Evolutionary conservation across 345 rosid species (phyloP), one percentile per base, ranked within the genome.

Genomic region (Gossypium herbaceum): DNA sequence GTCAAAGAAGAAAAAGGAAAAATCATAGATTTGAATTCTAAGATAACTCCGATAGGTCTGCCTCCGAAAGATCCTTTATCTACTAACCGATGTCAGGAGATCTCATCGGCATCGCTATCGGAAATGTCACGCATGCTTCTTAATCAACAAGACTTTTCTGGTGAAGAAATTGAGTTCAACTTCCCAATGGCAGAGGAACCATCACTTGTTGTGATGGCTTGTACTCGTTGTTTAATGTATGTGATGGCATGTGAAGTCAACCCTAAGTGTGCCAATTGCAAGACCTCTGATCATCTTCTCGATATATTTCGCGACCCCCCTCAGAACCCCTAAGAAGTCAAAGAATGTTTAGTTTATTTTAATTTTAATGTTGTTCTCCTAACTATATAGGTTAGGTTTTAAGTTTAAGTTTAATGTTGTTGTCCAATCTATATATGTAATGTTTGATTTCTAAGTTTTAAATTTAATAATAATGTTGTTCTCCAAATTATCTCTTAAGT

Each of bases 211-310:
- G 13, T 68, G 68, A 83, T 79, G 86, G 86, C 84, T 9, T 83
- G 88, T 34, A 19, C 22, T 2, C 39, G 16, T 9, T 85, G 88
- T 80, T 29, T 73, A 59, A 77, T 82, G 7, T 77, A 76, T 75
- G 80, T 82, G 52, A 81, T 85, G 86, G 84, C 79, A 29, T 45
- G 80, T 1, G 77, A 77, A 39, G 61, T 17, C 7, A 68, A 71
- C 11, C 83, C 78, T 56, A 55, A 29, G 12, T 85, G 88, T 54
- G 86, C 86, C 15, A 75, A 54, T 0, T 85, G 86, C 75, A 45
- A 74, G 1, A 57, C 29, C 54, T 41, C 77, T 20, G 15, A 3
- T 43, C 7, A 34, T 34, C 76, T 81, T 73, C 54, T 82, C 7
- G 78, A 81, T 27, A 13, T 51, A 7, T 81, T 81, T 61, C 56